Evolutionary conservation across 805 yeast species (phyloP).

Genomic region (Starmerella apis): DNA sequence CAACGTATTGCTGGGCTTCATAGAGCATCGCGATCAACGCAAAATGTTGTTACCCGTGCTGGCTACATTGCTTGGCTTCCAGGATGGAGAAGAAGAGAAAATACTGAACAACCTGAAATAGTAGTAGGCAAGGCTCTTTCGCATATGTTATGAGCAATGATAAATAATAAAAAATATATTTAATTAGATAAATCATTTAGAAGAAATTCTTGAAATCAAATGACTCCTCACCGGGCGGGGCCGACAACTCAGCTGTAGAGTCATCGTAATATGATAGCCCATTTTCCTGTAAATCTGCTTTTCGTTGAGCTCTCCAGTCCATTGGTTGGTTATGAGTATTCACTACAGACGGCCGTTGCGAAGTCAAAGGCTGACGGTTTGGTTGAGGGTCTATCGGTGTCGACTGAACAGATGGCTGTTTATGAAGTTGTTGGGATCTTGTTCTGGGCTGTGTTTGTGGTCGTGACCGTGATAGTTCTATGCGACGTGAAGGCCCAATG

Average conservation of each 20-base stretch:
- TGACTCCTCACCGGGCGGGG: background rate
- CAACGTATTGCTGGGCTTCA: constrained; percentile 80
- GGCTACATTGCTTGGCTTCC: constrained; percentile 59
- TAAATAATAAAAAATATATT: background rate
- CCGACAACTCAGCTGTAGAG: background rate
- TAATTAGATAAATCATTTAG: background rate
- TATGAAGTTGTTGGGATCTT: background rate
- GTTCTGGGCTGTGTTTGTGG: background rate
- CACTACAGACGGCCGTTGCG: background rate
- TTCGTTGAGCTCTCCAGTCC: constrained; percentile 6
- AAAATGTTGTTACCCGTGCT: constrained; percentile 76
- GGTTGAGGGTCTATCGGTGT: background rate
- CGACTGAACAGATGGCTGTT: background rate
- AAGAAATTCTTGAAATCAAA: background rate
- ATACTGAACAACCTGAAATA: constrained; percentile 39
- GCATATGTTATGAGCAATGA: background rate
- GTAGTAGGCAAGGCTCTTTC: background rate
- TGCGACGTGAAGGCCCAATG: no score
- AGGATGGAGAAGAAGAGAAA: constrained; percentile 61
- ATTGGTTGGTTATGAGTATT: background rate
- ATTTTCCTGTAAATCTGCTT: constrained; percentile 1
- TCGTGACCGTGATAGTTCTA: background rate
- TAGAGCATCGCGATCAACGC: constrained; percentile 90
- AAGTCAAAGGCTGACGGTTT: background rate
- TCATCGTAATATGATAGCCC: constrained; percentile 6